Base-by-base conservation (phyloP, 495 filamentous ascomycete species). In the Xylaria nigripes region DNA sequence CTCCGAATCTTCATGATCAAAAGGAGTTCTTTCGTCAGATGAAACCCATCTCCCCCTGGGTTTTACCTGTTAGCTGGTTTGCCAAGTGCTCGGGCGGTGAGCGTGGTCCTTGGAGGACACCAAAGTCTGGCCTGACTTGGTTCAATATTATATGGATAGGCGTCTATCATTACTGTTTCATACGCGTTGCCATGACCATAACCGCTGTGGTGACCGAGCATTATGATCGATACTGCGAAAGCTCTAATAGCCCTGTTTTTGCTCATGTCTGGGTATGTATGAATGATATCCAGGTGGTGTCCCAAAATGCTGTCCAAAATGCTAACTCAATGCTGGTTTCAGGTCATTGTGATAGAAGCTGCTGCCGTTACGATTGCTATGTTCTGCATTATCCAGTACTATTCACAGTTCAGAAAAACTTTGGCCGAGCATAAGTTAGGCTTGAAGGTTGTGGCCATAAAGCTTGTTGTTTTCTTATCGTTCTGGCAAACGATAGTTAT, bases 361-460 rank as follows among this genome's bases (percentile, higher is more conserved):
- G 60, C 79, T 34, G 81, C 86, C 8, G 90, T 96, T 23, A 77
- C 85, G 8, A 81, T 96, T 50, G 91, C 91, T 44, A 95, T 96
- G 89, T 95, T 88, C 73, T 90, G 85, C 63, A 62, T 96, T 50
- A 87, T 96, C 57, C 88, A 95, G 57, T 95, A 94, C 68, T 96
- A 95, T 63, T 60, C 86, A 43, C 88, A 94, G 61, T 70, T 92
- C 38, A 82, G 79, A 51, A 67, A 72, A 8, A 80, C 87, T 49
- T 75, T 96, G 21, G 76, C 76, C n/a, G 73, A 83, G 27, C 78
- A 95, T 57, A 72, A 70, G 16, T 87, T 90, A 2, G 87, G 94
- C 54, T 69, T 95, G 50, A 96, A 96, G 63, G 80, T 96, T 8
- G 57, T 89, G 3, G 86, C 89, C 53, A 95, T 96, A 65, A 95